Evolutionary conservation across 345 rosid genomes (phyloP).

Genomic region (Tarenaya hassleriana): DNA sequence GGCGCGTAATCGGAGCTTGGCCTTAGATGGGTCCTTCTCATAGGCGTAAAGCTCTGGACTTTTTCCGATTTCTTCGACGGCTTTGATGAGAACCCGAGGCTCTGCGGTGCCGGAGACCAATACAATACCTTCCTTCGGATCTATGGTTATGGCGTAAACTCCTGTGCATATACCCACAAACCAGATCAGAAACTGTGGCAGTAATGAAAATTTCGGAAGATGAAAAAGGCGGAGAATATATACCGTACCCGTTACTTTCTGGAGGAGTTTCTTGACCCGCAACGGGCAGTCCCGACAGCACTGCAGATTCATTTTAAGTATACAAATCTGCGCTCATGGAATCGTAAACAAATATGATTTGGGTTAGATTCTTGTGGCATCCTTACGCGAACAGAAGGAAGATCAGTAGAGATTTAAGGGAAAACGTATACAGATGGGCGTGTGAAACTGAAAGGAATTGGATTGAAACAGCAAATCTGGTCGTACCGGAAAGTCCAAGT

Average conservation of each 20-base stretch:
- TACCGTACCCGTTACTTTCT: constrained; percentile 9
- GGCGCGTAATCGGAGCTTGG: constrained; percentile 5
- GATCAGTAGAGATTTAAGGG: background rate
- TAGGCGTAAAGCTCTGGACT: constrained; percentile 20
- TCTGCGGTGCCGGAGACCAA: constrained; percentile 17
- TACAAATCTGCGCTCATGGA: constrained; percentile 6
- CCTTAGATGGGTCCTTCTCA: constrained; percentile 22
- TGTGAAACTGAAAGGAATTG: too few relatives aligned
- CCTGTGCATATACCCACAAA: constrained; percentile 7
- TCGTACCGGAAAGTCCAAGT: constrained; percentile 14
- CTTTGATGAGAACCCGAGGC: constrained; percentile 8
- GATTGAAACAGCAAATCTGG: too few relatives aligned
- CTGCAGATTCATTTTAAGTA: constrained; percentile 4
- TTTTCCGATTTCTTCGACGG: constrained; percentile 9
- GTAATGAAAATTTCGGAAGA: too few relatives aligned
- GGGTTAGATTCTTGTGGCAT: background rate
- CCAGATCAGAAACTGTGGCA: constrained; percentile 8
- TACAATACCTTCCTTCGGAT: constrained; percentile 13
- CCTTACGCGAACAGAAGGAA: background rate
- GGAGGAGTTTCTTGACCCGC: constrained; percentile 14
- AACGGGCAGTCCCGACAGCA: constrained; percentile 2
- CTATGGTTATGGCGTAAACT: constrained; percentile 23
- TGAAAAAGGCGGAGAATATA: too few relatives aligned
- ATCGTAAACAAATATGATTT: background rate
- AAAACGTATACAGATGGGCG: too few relatives aligned